phyloP scores from a whole-genome alignment of 139 green algal genomes.

The Chlorella ohadii region DNA sequence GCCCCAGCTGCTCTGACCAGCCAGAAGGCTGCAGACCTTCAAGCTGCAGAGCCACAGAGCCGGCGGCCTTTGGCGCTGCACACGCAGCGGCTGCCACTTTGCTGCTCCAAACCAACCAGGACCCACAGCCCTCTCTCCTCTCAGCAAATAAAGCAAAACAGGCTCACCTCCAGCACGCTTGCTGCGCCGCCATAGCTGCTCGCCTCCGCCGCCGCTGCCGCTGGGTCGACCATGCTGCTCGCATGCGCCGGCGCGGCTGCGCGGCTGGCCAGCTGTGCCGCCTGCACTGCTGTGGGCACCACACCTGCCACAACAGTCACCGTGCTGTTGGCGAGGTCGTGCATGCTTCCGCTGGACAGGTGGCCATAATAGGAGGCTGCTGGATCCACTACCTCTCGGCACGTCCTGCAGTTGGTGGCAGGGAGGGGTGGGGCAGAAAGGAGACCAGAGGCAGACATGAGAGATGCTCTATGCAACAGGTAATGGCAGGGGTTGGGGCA shows the following conservation, averaged over 20 bases:
- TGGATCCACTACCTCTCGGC: not conserved
- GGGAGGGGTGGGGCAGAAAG: too few relatives aligned
- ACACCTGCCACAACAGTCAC: slow-evolving; percentile 25
- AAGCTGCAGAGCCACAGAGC: too few relatives aligned
- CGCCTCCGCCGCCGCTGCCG: not conserved
- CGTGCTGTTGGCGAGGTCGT: slow-evolving; percentile 27
- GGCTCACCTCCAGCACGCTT: too few relatives aligned
- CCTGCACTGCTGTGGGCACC: not conserved
- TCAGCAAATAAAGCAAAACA: too few relatives aligned
- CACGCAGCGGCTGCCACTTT: too few relatives aligned
- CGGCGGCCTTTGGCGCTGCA: too few relatives aligned
- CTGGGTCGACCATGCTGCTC: slow-evolving; percentile 19
- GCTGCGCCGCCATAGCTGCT: too few relatives aligned
- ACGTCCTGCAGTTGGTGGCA: not conserved
- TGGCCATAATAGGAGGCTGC: slow-evolving; percentile 12
- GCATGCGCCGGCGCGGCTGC: not conserved
- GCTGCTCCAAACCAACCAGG: too few relatives aligned
- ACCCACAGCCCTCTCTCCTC: too few relatives aligned
- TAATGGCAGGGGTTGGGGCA: not conserved
- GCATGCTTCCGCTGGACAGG: slow-evolving; percentile 1
- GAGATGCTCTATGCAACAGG: not conserved
- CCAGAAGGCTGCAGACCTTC: too few relatives aligned
- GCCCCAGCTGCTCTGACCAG: too few relatives aligned
- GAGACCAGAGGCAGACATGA: not conserved
- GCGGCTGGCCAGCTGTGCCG: not conserved